Evolutionary conservation across 352 stramenopile species (phyloP).

Genomic region (Globisporangium alternatum): DNA sequence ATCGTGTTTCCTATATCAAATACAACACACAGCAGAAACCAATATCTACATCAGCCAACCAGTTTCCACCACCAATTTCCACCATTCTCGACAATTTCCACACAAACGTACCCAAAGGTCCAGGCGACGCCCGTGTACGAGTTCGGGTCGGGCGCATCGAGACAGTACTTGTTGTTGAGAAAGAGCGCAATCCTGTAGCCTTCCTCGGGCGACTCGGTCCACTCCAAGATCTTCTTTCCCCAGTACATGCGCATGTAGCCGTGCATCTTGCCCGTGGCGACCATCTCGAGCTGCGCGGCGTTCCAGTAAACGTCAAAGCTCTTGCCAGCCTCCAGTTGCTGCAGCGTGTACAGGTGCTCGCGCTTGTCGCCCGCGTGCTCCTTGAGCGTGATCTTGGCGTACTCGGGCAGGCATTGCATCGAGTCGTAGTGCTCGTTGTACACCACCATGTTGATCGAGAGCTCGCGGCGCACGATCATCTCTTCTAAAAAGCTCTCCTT

Average conservation of each 20-base stretch:
- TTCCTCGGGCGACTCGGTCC: slow-evolving; percentile 90
- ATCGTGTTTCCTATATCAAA: slow-evolving; percentile 89
- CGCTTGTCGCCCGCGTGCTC: slow-evolving; percentile 86
- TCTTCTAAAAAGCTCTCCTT: slow-evolving; percentile 96
- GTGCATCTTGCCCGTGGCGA: slow-evolving; percentile 92
- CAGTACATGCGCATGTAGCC: slow-evolving; percentile 98
- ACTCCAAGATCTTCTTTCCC: slow-evolving; percentile 99
- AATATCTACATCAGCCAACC: slow-evolving; percentile 1
- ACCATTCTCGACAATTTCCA: slow-evolving; percentile 1
- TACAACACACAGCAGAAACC: not conserved
- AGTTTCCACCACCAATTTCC: not conserved
- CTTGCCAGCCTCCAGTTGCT: slow-evolving; percentile 89
- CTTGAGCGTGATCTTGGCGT: slow-evolving; percentile 91
- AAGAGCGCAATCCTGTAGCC: slow-evolving; percentile 92
- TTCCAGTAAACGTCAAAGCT: slow-evolving; percentile 99
- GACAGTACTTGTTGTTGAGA: slow-evolving; percentile 98
- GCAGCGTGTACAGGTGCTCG: slow-evolving; percentile 89
- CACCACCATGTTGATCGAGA: slow-evolving; percentile 97
- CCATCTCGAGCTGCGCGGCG: slow-evolving; percentile 95
- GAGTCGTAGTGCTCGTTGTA: slow-evolving; percentile 96
- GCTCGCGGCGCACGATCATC: slow-evolving; percentile 94
- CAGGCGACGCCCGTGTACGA: slow-evolving; percentile 83
- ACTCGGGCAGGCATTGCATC: slow-evolving; percentile 85
- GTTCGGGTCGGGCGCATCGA: slow-evolving; percentile 97
- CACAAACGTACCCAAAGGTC: slow-evolving; percentile 51